Conservation (phyloP, 768 basidiomycete genomes). For the Mycena vulgaris region DNA sequence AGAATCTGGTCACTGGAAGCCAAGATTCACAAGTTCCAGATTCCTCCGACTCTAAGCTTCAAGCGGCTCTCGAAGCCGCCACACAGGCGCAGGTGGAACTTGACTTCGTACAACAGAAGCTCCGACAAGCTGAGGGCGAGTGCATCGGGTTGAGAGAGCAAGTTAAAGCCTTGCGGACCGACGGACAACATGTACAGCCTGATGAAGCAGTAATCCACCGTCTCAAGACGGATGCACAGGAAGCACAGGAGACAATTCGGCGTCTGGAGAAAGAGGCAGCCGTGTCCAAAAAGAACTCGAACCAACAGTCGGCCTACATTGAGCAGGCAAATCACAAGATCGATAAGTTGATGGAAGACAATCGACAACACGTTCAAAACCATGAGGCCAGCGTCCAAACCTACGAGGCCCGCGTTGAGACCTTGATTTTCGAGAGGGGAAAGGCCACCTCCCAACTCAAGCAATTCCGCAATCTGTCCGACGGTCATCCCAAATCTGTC, state of each 20-base stretch:
- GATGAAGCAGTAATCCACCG: no score
- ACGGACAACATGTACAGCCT: not conserved
- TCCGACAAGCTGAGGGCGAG: not conserved
- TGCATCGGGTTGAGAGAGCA: not conserved
- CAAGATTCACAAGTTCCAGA: not conserved
- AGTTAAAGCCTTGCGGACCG: not conserved
- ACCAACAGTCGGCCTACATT: not conserved
- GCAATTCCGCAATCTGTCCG: not conserved
- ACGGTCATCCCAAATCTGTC: not conserved
- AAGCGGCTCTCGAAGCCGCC: conserved; percentile 15
- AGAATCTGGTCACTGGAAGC: not conserved
- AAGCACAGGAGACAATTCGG: not conserved
- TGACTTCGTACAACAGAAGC: not conserved
- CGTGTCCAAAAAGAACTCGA: not conserved
- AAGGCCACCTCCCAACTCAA: conserved; percentile 6
- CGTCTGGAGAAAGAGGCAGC: not conserved
- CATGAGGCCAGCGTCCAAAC: no score
- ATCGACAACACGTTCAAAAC: not conserved
- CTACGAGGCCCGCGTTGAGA: not conserved
- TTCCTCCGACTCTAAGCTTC: not conserved
- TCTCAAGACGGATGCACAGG: not conserved
- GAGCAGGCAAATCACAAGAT: not conserved
- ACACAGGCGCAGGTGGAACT: not conserved
- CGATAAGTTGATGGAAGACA: not conserved
- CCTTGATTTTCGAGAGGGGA: conserved; percentile 9